Percentiles rank a stretch among this genome's conserved stretches.
These are phyloP conservation scores for Cyclostephanos invisitatus DNA, from an alignment of 108 stramenopile species.

Conservation along the genomic window DNA sequence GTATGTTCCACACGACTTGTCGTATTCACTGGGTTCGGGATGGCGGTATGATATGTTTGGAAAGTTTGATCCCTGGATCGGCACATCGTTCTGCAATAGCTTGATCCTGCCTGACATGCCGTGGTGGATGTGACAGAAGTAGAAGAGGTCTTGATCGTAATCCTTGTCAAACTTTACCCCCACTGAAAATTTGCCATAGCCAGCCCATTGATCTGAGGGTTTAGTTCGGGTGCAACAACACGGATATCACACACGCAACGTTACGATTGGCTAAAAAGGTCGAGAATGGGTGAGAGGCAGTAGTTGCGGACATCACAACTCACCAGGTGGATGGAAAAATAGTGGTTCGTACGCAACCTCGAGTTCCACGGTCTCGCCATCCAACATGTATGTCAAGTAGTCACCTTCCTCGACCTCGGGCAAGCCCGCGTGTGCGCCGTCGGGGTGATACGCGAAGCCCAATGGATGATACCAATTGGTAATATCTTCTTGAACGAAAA, in stretches of 20 bases:
- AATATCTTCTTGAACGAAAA: conserved; percentile 62
- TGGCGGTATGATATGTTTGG: conserved; percentile 68
- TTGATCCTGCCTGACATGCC: conserved; percentile 76
- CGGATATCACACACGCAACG: not conserved
- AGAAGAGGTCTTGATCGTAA: conserved; percentile 77
- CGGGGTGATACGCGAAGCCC: conserved; percentile 69
- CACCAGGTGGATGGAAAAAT: conserved; percentile 67
- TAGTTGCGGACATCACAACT: not conserved
- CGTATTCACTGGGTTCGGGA: conserved; percentile 48
- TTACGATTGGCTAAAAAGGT: not conserved
- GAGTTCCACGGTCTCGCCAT: conserved; percentile 76
- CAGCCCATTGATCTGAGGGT: conserved; percentile 60
- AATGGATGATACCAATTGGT: conserved; percentile 87
- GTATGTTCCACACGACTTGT: conserved; percentile 79
- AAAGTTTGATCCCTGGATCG: conserved; percentile 36
- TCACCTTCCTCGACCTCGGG: conserved; percentile 23
- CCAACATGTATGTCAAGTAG: conserved; percentile 26
- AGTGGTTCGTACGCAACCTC: conserved; percentile 71
- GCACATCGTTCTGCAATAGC: conserved; percentile 57
- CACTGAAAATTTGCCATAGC: conserved; percentile 53
- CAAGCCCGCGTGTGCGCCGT: conserved; percentile 29
- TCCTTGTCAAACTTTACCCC: conserved; percentile 55
- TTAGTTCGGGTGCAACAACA: conserved; percentile 9
- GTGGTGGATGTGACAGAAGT: conserved; percentile 90
- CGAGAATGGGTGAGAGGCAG: not conserved